These are phyloP conservation scores for Parsonsia alboflavescens DNA, from an alignment of 257 asterid genomes.

Conservation along the genomic window DNA sequence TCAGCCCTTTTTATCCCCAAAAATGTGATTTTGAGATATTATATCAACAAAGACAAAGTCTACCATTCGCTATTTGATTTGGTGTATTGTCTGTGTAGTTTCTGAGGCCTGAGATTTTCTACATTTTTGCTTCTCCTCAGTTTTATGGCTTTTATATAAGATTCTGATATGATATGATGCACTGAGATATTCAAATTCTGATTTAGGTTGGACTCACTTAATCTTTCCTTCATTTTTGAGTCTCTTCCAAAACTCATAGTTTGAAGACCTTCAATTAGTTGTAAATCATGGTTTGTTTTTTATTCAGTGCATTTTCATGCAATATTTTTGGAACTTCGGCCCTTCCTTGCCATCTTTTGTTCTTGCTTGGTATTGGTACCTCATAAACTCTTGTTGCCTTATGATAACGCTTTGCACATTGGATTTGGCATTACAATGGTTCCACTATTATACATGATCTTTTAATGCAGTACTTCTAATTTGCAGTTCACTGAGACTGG, in stretches of 20 bases:
- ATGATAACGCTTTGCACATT: background rate
- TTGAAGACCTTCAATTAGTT: background rate
- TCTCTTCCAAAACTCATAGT: background rate
- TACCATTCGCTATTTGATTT: background rate
- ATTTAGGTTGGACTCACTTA: background rate
- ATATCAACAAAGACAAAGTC: background rate
- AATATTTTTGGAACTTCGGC: constrained; percentile 3
- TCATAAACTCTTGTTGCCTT: background rate
- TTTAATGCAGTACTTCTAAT: background rate
- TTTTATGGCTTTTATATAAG: background rate
- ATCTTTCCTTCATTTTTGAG: background rate
- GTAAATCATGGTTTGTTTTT: background rate
- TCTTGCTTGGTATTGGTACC: background rate
- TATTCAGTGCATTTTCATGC: background rate
- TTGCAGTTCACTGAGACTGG: background rate
- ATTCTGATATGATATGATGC: background rate
- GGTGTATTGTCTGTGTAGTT: background rate
- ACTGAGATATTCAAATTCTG: background rate
- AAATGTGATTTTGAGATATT: constrained; percentile 2
- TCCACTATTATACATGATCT: background rate
- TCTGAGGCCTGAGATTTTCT: background rate
- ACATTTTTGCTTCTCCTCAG: background rate
- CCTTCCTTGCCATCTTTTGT: background rate
- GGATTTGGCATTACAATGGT: background rate
- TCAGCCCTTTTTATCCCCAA: background rate